These are phyloP conservation scores for Mycena vulgaris DNA, from an alignment of 768 basidiomycete genomes.

Conservation along the genomic window DNA sequence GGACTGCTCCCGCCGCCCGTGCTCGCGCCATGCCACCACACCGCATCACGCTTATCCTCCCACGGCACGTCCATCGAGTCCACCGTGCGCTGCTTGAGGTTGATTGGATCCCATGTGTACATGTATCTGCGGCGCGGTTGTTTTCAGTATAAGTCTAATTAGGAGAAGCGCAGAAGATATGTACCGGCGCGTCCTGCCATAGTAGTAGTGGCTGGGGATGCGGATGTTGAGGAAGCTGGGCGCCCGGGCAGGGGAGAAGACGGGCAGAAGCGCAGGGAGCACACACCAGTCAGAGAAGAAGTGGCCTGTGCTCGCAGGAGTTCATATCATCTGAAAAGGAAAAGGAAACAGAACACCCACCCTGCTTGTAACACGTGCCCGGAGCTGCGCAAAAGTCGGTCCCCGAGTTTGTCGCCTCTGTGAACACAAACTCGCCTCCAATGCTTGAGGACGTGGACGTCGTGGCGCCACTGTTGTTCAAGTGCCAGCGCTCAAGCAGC, in stretches of 20 bases:
- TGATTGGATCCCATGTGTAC: constrained; percentile 90
- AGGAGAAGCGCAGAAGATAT: neutral
- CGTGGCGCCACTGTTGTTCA: neutral
- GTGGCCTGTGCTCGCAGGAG: constrained; percentile 68
- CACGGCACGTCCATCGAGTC: constrained; percentile 92
- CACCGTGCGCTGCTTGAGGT: constrained; percentile 78
- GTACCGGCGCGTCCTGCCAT: constrained; percentile 75
- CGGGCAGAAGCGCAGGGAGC: constrained; percentile 89
- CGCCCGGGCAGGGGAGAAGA: constrained; percentile 93
- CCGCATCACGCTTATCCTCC: constrained; percentile 86
- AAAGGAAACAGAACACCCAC: too few species aligned
- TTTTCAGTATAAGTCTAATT: too few species aligned
- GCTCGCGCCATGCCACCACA: constrained; percentile 97
- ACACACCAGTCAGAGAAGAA: constrained; percentile 98
- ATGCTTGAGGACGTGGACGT: constrained; percentile 23
- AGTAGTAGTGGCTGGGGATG: constrained; percentile 98
- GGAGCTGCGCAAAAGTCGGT: constrained; percentile 88
- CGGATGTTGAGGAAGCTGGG: constrained; percentile 90
- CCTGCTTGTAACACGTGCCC: constrained; percentile 86
- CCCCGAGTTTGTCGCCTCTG: constrained; percentile 67
- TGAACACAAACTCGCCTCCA: constrained; percentile 78
- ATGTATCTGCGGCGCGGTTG: constrained; percentile 70
- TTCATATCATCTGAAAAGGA: too few species aligned
- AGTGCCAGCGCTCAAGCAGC: neutral
- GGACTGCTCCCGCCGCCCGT: constrained; percentile 95